These are phyloP conservation scores for Blastocystis sp. DNA, from an alignment of 352 stramenopile genomes.

Conservation along the genomic window DNA sequence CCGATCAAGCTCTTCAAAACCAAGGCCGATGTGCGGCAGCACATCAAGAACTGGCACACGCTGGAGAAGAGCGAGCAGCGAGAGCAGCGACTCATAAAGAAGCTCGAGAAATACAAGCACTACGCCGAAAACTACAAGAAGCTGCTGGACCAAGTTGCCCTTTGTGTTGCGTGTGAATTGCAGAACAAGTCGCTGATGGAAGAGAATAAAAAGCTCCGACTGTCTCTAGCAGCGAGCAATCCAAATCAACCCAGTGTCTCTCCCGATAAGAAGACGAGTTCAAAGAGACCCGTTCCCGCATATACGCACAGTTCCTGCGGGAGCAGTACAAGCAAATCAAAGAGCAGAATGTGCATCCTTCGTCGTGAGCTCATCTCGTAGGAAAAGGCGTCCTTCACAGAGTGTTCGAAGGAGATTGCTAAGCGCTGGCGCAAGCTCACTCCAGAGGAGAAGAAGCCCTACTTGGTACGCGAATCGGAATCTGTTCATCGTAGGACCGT, in stretches of 20 bases:
- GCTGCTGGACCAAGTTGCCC: slow-evolving; percentile 9
- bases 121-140: slow-evolving; percentile 63
- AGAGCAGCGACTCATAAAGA: slow-evolving; percentile 28
- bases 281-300: slow-evolving; percentile 24
- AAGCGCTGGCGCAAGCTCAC: slow-evolving; percentile 37
- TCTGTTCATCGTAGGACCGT: slow-evolving; percentile 46
- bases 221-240: background rate
- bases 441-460: slow-evolving; percentile 43
- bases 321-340: slow-evolving; percentile 41
- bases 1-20: slow-evolving; percentile 67
- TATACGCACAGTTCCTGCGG: slow-evolving; percentile 54
- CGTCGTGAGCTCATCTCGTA: background rate
- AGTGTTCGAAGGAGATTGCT: slow-evolving; percentile 56
- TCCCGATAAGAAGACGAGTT: background rate
- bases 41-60: slow-evolving; percentile 68
- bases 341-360: background rate
- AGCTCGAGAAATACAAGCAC: slow-evolving; percentile 62
- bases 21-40: slow-evolving; percentile 65
- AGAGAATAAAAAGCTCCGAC: slow-evolving; percentile 34
- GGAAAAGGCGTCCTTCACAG: slow-evolving; percentile 44
- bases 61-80: slow-evolving; percentile 66
- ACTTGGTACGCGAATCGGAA: background rate
- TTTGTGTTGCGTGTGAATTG: background rate
- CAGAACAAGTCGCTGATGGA: slow-evolving; percentile 56
- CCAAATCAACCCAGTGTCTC: background rate